Evolutionary conservation across 2,329 filamentous ascomycete species (phyloP).

Genomic region (Waltergamsia citrina): DNA sequence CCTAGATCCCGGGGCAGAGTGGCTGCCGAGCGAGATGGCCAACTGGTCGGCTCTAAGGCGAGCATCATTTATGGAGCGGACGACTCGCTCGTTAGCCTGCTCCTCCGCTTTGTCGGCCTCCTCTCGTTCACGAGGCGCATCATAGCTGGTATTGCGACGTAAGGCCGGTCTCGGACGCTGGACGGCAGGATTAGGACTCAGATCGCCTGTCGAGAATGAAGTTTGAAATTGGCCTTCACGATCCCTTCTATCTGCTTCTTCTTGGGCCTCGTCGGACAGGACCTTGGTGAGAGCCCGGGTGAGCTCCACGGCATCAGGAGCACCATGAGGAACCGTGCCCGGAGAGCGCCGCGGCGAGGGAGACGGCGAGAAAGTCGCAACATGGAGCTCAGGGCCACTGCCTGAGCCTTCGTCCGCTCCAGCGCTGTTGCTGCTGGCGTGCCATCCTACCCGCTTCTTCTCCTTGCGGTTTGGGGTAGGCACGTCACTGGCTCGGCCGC

Average conservation of each 20-base stretch:
- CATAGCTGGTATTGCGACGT: constrained; percentile 32
- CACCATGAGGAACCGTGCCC: constrained; percentile 12
- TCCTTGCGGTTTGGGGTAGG: constrained; percentile 21
- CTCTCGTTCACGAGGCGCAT: constrained; percentile 27
- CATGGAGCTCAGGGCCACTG: not conserved
- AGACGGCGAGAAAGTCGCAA: constrained; percentile 9
- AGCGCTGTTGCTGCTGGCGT: constrained; percentile 17
- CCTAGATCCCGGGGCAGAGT: constrained; percentile 25
- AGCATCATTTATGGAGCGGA: constrained; percentile 29
- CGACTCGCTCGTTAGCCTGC: constrained; percentile 23
- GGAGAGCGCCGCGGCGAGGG: constrained; percentile 15
- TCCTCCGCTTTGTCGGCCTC: constrained; percentile 28
- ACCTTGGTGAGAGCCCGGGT: constrained; percentile 27
- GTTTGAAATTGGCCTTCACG: not conserved
- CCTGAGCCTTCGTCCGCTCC: not conserved
- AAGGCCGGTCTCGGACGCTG: constrained; percentile 22
- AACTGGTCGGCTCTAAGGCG: constrained; percentile 26
- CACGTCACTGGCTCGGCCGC: constrained; percentile 15
- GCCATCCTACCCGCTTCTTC: constrained; percentile 31
- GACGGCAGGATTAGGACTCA: constrained; percentile 3
- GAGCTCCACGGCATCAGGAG: constrained; percentile 27
- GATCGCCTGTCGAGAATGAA: not conserved
- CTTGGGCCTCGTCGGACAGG: constrained; percentile 20
- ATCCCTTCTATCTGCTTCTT: constrained; percentile 10
- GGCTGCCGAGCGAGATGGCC: constrained; percentile 27